Evolutionary conservation across 352 stramenopile species (phyloP).

Genomic region (Phytopythium mirpurense): DNA sequence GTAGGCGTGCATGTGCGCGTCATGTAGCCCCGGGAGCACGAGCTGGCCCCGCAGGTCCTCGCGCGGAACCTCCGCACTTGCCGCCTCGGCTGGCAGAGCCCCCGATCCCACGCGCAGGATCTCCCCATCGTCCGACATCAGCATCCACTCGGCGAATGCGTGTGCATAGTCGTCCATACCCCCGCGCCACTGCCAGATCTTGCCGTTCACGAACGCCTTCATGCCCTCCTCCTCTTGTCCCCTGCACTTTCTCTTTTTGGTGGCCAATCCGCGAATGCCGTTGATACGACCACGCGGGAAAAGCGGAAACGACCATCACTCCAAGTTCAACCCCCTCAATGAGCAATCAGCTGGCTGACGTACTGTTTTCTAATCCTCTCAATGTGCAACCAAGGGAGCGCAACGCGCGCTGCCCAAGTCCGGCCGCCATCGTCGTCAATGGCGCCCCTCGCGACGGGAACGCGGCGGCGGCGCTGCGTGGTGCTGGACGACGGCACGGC

Average conservation of each 20-base stretch:
- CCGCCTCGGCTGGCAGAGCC: slow-evolving; percentile 6
- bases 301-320: neutral
- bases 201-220: slow-evolving; percentile 52
- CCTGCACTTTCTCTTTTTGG: neutral
- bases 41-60: slow-evolving; percentile 50
- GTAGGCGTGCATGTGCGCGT: slow-evolving; percentile 88
- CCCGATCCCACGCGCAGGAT: slow-evolving; percentile 33
- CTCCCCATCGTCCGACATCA: slow-evolving; percentile 37
- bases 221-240: slow-evolving; percentile 24
- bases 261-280: neutral
- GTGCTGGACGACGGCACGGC: slow-evolving; percentile 48
- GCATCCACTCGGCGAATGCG: slow-evolving; percentile 50
- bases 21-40: slow-evolving; percentile 83
- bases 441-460: neutral
- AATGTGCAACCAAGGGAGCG: neutral
- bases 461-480: slow-evolving; percentile 27
- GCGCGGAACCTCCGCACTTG: slow-evolving; percentile 8
- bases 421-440: too few species aligned
- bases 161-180: slow-evolving; percentile 4
- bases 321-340: neutral
- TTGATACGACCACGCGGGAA: neutral
- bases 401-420: too few species aligned
- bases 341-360: neutral
- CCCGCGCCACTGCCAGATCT: slow-evolving; percentile 65
- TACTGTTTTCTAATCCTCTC: too few species aligned